Evolutionary conservation across 2,329 filamentous ascomycete genomes (phyloP).

Genomic region (Pseudocercospora fijiensis): DNA sequence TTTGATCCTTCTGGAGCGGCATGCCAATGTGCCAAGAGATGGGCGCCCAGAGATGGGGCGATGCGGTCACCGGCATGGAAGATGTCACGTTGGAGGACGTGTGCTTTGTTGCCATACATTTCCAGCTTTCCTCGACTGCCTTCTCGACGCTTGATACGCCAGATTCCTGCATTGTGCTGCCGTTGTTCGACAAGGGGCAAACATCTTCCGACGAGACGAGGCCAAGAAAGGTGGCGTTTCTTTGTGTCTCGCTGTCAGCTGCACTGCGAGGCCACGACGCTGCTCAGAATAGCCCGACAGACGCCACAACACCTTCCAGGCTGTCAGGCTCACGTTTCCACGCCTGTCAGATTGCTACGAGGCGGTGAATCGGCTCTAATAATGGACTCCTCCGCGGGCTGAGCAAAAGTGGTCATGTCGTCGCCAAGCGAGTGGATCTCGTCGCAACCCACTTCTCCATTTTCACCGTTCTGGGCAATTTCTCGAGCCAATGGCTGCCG

Average conservation of each 20-base stretch:
- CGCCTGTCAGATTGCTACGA: background rate
- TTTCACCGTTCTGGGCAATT: conserved; percentile 5
- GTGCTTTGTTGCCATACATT: background rate
- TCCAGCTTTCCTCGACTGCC: background rate
- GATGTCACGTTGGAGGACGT: background rate
- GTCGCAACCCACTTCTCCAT: conserved; percentile 2
- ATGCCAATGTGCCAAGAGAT: conserved; percentile 11
- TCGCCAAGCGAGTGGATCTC: background rate
- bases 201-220: background rate
- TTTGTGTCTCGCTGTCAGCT: conserved; percentile 7
- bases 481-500: background rate
- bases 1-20: conserved; percentile 8
- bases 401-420: background rate
- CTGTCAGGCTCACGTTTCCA: background rate
- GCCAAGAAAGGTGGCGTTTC: conserved; percentile 5
- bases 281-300: background rate
- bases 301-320: background rate
- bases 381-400: background rate
- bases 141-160: background rate
- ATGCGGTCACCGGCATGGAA: background rate
- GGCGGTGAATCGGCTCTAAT: background rate
- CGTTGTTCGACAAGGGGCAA: background rate
- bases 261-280: background rate
- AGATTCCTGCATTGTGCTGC: background rate
- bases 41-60: conserved; percentile 4